Conservation (phyloP, 306 rosid species). For the Trichosanthes truncata region DNA sequence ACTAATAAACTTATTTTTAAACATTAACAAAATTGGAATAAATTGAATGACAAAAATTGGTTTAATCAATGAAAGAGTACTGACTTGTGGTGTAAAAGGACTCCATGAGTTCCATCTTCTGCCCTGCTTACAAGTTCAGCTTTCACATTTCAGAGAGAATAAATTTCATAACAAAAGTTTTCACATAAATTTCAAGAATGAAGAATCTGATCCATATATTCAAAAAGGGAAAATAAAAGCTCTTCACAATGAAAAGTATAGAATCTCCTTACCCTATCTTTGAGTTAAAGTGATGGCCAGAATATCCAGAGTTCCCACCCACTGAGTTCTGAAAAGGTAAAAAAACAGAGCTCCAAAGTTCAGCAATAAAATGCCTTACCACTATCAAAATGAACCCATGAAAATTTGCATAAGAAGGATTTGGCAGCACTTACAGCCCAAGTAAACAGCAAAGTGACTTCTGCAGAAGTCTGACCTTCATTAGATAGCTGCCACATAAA, state of each 20-base stretch:
- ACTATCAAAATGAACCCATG: not conserved
- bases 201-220: too few relatives aligned
- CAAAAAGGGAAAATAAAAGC: too few relatives aligned
- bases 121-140: constrained; percentile 22
- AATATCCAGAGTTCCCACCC: constrained; percentile 72
- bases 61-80: constrained; percentile 1
- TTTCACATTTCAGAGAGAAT: not conserved
- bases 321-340: constrained; percentile 68
- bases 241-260: not conserved
- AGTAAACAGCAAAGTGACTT: constrained; percentile 79
- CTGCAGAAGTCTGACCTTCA: constrained; percentile 62
- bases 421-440: constrained; percentile 58
- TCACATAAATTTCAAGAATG: too few relatives aligned
- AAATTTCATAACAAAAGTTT: too few relatives aligned
- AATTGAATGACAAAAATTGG: not conserved
- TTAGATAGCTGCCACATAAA: constrained; percentile 50
- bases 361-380: not conserved
- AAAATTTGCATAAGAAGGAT: not conserved
- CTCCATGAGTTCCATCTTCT: constrained; percentile 59
- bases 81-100: constrained; percentile 78
- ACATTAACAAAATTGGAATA: not conserved
- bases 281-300: constrained; percentile 75
- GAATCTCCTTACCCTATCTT: constrained; percentile 41
- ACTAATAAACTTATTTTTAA: not conserved
- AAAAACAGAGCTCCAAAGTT: not conserved